A percentile compares a stretch with the other conserved stretches of the same genome.
phyloP scores from a whole-genome alignment of 2,329 filamentous ascomycete genomes.

The Exophiala spinifera region DNA sequence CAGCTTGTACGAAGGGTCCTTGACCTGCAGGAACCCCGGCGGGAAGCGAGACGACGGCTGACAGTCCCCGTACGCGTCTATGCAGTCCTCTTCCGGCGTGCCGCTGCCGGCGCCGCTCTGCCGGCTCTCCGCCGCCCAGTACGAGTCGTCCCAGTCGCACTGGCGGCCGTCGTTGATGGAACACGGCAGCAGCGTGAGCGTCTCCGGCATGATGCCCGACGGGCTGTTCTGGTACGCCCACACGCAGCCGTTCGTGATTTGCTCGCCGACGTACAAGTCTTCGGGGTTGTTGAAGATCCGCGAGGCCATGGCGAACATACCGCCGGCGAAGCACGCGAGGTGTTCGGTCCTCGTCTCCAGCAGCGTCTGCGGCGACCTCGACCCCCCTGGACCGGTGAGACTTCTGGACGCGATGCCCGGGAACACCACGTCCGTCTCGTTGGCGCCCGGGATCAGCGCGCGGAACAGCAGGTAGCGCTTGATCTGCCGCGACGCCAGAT shows the following conservation, averaged over 20 bases:
- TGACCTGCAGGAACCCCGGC: constrained; percentile 21
- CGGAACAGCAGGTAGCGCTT: constrained; percentile 72
- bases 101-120: no score
- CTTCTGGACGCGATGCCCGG: constrained; percentile 39
- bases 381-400: no score
- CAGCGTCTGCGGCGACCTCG: constrained; percentile 40
- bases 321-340: constrained; percentile 67
- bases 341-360: constrained; percentile 54
- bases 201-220: constrained; percentile 61
- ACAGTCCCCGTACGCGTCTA: background rate
- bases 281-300: constrained; percentile 55
- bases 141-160: constrained; percentile 41
- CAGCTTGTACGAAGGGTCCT: constrained; percentile 56
- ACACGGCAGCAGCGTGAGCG: constrained; percentile 50
- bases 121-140: constrained; percentile 28
- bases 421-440: constrained; percentile 44
- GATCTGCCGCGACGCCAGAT: constrained; percentile 36
- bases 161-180: constrained; percentile 22
- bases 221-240: constrained; percentile 58
- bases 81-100: constrained; percentile 12
- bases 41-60: constrained; percentile 16
- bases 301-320: constrained; percentile 67
- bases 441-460: constrained; percentile 59
- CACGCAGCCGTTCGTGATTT: constrained; percentile 61
- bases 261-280: constrained; percentile 55